Evolutionary conservation across 345 rosid genomes (phyloP).

Genomic region (Eutrema yunnanense): DNA sequence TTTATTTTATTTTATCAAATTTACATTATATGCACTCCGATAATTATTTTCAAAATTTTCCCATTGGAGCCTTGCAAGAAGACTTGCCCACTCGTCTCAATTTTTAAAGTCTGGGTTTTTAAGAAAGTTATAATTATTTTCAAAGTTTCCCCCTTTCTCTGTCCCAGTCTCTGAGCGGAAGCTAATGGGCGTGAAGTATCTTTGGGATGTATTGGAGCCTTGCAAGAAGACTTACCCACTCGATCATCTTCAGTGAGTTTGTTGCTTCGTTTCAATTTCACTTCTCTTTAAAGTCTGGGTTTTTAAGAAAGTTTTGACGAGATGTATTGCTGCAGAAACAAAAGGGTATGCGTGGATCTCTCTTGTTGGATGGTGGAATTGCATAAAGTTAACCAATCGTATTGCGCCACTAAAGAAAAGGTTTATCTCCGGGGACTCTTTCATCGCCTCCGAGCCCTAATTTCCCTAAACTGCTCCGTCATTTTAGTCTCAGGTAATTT

Average conservation of each 20-base stretch:
- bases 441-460: conserved; percentile 86
- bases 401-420: conserved; percentile 47
- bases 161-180: neutral
- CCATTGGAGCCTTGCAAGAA: neutral
- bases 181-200: conserved; percentile 76
- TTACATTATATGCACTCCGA: neutral
- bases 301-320: neutral
- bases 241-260: conserved; percentile 63
- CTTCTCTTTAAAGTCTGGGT: neutral
- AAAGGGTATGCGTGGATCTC: conserved; percentile 82
- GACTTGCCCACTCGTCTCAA: too few species aligned
- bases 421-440: conserved; percentile 67
- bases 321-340: conserved; percentile 53
- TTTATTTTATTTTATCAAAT: too few species aligned
- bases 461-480: conserved; percentile 79
- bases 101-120: too few species aligned
- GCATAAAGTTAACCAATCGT: conserved; percentile 58
- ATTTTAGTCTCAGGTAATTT: conserved; percentile 63
- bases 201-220: conserved; percentile 83
- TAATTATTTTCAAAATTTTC: neutral
- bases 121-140: neutral
- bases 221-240: conserved; percentile 89
- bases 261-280: neutral
- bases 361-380: conserved; percentile 96
- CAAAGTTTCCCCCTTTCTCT: neutral